phyloP scores from a whole-genome alignment of 2,329 filamentous ascomycete species.

The Didymellaceae sp. region DNA sequence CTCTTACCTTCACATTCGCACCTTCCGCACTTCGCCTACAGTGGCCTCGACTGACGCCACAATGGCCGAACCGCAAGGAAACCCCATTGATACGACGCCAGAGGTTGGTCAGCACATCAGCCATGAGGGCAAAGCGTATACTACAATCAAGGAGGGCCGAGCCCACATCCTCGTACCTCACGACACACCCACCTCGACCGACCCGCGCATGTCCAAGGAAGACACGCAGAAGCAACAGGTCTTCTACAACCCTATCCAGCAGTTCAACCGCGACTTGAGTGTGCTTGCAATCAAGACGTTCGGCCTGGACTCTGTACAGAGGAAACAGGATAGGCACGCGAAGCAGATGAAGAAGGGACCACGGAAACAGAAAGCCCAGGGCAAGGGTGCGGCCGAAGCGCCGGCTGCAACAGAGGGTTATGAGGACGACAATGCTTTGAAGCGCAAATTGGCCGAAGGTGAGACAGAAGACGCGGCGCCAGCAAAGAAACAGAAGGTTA shows the following conservation, averaged over 20 bases:
- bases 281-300: conserved; percentile 91
- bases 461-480: conserved; percentile 21
- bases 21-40: conserved; percentile 22
- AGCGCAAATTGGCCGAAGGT: conserved; percentile 33
- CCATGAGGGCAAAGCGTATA: conserved; percentile 62
- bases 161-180: conserved; percentile 71
- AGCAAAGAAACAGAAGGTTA: conserved; percentile 37
- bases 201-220: conserved; percentile 56
- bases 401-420: neutral
- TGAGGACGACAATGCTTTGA: conserved; percentile 23
- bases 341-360: conserved; percentile 45
- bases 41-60: conserved; percentile 26
- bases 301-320: conserved; percentile 69
- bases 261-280: conserved; percentile 96
- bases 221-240: conserved; percentile 73
- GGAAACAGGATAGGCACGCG: conserved; percentile 55
- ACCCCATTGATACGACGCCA: conserved; percentile 38
- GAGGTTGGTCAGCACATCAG: conserved; percentile 40
- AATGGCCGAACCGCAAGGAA: conserved; percentile 20
- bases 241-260: conserved; percentile 98
- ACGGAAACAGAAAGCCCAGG: conserved; percentile 29
- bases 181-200: conserved; percentile 55
- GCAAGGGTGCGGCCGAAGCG: conserved; percentile 15
- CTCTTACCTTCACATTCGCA: conserved; percentile 23
- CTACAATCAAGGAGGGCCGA: conserved; percentile 70